These are phyloP conservation scores for Tausonia pullulans DNA, from an alignment of 1,284 basidiomycete genomes.

Conservation along the genomic window DNA sequence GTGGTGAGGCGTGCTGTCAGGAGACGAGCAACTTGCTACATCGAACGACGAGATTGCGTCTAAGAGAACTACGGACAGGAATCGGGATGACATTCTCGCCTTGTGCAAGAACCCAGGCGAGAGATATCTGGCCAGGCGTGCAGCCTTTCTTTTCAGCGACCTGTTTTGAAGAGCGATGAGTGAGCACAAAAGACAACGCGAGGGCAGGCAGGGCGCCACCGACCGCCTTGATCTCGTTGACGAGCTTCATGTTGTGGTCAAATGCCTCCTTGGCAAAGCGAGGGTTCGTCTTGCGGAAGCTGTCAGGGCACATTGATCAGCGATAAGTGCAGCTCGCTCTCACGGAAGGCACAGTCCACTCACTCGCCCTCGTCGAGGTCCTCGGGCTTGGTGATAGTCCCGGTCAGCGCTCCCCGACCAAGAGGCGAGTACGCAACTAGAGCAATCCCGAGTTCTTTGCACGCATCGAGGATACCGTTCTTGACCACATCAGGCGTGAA, in stretches of 20 bases:
- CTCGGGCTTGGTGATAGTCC: slow-evolving; percentile 21
- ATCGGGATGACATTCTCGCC: slow-evolving; percentile 33
- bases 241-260: slow-evolving; percentile 28
- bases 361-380: slow-evolving; percentile 29
- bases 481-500: slow-evolving; percentile 35
- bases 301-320: not conserved
- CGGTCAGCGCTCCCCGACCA: slow-evolving; percentile 35
- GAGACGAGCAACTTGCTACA: not conserved
- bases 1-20: not conserved
- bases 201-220: not conserved
- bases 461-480: slow-evolving; percentile 33
- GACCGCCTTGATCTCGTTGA: slow-evolving; percentile 21
- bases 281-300: slow-evolving; percentile 26
- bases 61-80: not conserved
- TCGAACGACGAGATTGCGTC: not conserved
- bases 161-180: not conserved
- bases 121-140: slow-evolving; percentile 32
- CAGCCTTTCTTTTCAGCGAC: slow-evolving; percentile 30
- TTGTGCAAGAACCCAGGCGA: slow-evolving; percentile 37
- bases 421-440: slow-evolving; percentile 34
- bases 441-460: slow-evolving; percentile 31
- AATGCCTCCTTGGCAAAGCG: slow-evolving; percentile 30
- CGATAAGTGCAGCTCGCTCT: not conserved
- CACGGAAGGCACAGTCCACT: not conserved
- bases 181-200: not conserved